These are phyloP conservation scores for Podospora fimiseda DNA, from an alignment of 495 filamentous ascomycete species.

Conservation along the genomic window DNA sequence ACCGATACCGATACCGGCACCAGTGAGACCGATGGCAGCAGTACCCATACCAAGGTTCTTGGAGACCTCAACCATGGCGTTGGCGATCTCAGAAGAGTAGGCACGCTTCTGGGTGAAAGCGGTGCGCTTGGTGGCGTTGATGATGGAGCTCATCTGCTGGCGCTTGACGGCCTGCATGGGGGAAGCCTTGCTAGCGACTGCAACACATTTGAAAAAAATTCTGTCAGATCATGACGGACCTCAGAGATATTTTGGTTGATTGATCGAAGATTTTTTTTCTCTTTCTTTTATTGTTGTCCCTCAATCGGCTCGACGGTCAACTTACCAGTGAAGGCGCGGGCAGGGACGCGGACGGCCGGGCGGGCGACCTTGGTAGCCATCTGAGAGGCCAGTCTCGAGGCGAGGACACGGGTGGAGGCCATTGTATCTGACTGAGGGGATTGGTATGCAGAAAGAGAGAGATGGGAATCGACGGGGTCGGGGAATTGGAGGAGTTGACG, in stretches of 20 bases:
- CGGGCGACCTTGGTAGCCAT: constrained; percentile 70
- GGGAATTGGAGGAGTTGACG: constrained; percentile 24
- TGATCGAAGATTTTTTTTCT: not conserved
- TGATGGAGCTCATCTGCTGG: constrained; percentile 57
- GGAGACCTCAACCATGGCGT: constrained; percentile 80
- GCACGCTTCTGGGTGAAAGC: constrained; percentile 61
- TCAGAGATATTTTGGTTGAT: not conserved
- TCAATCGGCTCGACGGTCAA: constrained; percentile 13
- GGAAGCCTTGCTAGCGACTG: constrained; percentile 38
- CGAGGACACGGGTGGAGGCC: constrained; percentile 66
- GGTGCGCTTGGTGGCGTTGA: constrained; percentile 58
- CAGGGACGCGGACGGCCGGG: constrained; percentile 57
- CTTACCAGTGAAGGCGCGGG: constrained; percentile 59
- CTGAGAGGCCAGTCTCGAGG: constrained; percentile 58
- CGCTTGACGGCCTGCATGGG: constrained; percentile 61
- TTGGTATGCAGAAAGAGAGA: constrained; percentile 33
- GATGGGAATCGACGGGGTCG: constrained; percentile 29
- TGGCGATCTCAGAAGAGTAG: constrained; percentile 75
- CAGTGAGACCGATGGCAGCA: constrained; percentile 81
- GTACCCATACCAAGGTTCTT: constrained; percentile 83
- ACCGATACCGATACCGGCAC: constrained; percentile 90
- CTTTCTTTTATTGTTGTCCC: not conserved
- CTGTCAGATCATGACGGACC: constrained; percentile 9
- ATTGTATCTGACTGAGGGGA: constrained; percentile 53
- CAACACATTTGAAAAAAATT: constrained; percentile 7